A percentile compares a stretch with the other conserved stretches of the same genome.
Conservation (phyloP, 2,329 filamentous ascomycete genomes). For the Calonectria multiphialidica region DNA sequence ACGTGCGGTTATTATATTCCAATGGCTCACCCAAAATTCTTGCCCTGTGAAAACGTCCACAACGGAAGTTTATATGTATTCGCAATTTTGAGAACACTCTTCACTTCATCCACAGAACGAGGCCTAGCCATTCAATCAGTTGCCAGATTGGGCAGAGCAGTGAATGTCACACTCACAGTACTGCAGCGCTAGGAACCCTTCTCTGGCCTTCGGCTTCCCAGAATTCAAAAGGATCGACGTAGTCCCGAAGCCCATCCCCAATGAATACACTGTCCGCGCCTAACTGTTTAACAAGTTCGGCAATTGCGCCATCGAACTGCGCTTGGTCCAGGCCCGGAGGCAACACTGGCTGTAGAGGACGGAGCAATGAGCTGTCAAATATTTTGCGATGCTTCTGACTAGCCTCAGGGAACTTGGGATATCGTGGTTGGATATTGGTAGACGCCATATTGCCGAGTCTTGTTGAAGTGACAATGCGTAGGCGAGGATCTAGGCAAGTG, state of each 20-base stretch:
- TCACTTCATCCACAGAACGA: not conserved
- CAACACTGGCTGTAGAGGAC: not conserved
- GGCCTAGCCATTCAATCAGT: not conserved
- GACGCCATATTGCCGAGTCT: not conserved
- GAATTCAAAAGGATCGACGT: not conserved
- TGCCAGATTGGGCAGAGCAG: not conserved
- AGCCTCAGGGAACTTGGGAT: not conserved
- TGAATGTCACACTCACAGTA: not conserved
- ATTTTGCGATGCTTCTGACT: not conserved
- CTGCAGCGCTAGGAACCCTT: not conserved
- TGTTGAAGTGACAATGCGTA: not conserved
- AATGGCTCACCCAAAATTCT: not conserved
- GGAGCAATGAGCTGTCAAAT: not conserved
- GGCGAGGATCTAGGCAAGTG: too few relatives aligned
- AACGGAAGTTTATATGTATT: not conserved
- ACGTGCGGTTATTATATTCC: not conserved
- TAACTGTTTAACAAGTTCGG: not conserved
- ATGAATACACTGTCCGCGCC: not conserved
- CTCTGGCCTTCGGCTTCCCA: not conserved
- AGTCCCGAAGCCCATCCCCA: not conserved
- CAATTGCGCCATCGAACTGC: not conserved
- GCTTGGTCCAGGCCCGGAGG: not conserved
- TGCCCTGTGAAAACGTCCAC: not conserved
- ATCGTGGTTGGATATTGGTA: not conserved
- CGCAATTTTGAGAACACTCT: not conserved